Evolutionary conservation across 176 grass and related monocot genomes (phyloP), one percentile per base, ranked within the genome.

Genomic region (Rhynchospora breviuscula): DNA sequence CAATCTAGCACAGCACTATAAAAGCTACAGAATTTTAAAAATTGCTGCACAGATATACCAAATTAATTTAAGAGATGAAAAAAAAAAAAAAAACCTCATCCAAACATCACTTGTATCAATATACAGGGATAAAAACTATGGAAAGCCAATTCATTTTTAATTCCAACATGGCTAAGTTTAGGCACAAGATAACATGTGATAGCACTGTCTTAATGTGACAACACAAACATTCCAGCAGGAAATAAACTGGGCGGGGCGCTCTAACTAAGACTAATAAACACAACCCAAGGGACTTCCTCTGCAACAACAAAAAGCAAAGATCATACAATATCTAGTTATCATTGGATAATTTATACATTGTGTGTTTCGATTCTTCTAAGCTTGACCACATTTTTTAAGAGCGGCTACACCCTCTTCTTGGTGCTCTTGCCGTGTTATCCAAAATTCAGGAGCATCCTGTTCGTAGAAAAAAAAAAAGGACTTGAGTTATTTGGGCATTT

Each of bases 381-480:
- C 75, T 85, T 95, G 96, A 33, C 96, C 96, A 25, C 93, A 98
- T 85, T 95, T 98, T 81, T 85, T 90, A 71, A 99, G 83, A 86
- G 91, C 94, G 0, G 45, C 88, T 5, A 93, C 74, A 79, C 93
- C 96, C 85, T 99, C 92, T 90, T 98, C 91, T 70, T 92, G 93
- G 61, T 93, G 95, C 29, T 99, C 93, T n/a, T n/a, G n/a, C n/a
- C n/a, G n/a, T 63, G 91, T 93, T 81, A 99, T 99, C 93, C 96
- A 95, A 82, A 99, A 99, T 85, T 95, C 93, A 3, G 96, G 93
- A 52, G 91, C 84, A 68, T 99, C 96, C 96, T 99, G 86, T 56
- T 12, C 51, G 43, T 67, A 21, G 14, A 1, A 51, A 66, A 78
- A 21, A 10, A 33, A 35, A 35, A 35, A 35, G 33, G 33, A 35